These are phyloP conservation scores for Blepharisma undulans DNA, from an alignment of 169 alveolate genomes.

Conservation along the genomic window DNA sequence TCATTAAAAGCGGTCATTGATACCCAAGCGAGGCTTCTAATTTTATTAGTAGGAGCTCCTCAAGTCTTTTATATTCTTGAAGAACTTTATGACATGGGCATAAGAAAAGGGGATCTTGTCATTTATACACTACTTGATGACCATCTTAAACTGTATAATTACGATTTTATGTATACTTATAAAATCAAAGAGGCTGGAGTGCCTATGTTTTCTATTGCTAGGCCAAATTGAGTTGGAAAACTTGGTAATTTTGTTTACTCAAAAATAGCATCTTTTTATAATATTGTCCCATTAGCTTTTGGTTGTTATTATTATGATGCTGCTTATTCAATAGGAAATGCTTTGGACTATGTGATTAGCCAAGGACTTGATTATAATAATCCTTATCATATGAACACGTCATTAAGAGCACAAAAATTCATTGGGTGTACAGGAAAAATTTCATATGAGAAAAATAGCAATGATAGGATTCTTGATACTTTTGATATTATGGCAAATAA, in stretches of 20 bases:
- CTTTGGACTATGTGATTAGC: not conserved
- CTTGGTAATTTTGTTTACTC: not conserved
- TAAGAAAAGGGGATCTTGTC: not conserved
- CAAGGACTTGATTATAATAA: not conserved
- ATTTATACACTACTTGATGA: not conserved
- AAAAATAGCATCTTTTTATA: not conserved
- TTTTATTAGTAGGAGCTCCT: not conserved
- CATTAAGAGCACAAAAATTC: not conserved
- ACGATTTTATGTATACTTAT: not conserved
- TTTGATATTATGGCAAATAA: not conserved
- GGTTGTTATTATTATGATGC: not conserved
- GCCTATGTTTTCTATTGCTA: not conserved
- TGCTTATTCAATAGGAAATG: not conserved
- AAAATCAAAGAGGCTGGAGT: not conserved
- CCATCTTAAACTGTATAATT: too few species aligned
- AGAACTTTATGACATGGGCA: not conserved
- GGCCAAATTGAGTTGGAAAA: not conserved
- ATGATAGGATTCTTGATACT: not conserved
- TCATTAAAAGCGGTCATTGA: not conserved
- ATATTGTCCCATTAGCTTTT: not conserved
- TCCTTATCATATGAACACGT: not conserved
- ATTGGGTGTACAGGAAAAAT: not conserved
- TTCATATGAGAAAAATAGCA: not conserved
- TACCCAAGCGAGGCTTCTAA: not conserved
- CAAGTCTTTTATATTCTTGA: not conserved